Conservation (phyloP, 306 rosid species). For the Macrotyloma uniflorum region DNA sequence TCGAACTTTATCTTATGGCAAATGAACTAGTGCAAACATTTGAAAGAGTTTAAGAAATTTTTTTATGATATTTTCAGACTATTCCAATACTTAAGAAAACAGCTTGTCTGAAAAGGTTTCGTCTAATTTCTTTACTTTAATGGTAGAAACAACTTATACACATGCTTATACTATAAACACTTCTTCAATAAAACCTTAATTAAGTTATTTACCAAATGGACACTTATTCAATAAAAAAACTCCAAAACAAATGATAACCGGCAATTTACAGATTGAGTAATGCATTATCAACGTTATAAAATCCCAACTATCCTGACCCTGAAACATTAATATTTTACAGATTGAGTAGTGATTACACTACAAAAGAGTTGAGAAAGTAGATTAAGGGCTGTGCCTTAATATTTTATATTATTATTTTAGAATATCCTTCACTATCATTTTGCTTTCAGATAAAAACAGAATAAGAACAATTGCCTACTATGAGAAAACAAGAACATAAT, state of each 20-base stretch:
- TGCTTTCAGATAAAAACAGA: not conserved
- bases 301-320: not conserved
- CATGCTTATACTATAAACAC: not conserved
- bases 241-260: slow-evolving; percentile 23
- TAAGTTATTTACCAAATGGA: not conserved
- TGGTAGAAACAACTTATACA: not conserved
- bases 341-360: too few species aligned
- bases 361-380: not conserved
- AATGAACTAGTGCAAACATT: not conserved
- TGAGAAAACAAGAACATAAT: not conserved
- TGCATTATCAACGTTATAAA: not conserved
- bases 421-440: not conserved
- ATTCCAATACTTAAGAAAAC: not conserved
- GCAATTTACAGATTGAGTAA: slow-evolving; percentile 24
- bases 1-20: not conserved
- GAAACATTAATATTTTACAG: not conserved
- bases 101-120: not conserved
- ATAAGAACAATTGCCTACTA: not conserved
- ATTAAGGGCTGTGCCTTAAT: not conserved
- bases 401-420: not conserved
- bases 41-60: not conserved
- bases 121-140: not conserved
- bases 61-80: not conserved
- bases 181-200: not conserved
- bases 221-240: not conserved